Conservation (phyloP, 1,139 yeast species). For the Citeromyces hawaiiensis region DNA sequence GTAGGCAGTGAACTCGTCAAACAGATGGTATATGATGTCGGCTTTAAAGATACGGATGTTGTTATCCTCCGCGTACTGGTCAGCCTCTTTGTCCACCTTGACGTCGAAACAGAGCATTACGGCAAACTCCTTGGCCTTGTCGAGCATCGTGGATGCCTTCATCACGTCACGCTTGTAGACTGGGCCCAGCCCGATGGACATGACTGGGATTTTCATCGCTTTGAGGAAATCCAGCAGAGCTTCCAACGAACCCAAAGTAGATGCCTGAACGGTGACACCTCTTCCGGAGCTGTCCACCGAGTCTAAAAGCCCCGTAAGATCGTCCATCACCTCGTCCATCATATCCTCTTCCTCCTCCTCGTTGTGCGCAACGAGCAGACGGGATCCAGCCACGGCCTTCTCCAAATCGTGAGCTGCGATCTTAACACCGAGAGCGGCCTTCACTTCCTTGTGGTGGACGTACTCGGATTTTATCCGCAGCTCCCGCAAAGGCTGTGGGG, state of each 20-base stretch:
- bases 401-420: slow-evolving; percentile 96
- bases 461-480: slow-evolving; percentile 91
- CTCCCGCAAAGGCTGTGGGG: slow-evolving; percentile 97
- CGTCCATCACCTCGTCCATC: slow-evolving; percentile 99
- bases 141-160: slow-evolving; percentile 95
- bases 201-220: slow-evolving; percentile 97
- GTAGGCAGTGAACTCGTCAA: slow-evolving; percentile 88
- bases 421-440: slow-evolving; percentile 98
- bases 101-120: slow-evolving; percentile 98
- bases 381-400: slow-evolving; percentile 98
- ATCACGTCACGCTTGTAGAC: slow-evolving; percentile 95
- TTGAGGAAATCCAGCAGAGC: slow-evolving; percentile 93
- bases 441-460: slow-evolving; percentile 91
- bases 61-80: slow-evolving; percentile 91
- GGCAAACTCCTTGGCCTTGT: slow-evolving; percentile 89
- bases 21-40: slow-evolving; percentile 90
- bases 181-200: slow-evolving; percentile 97
- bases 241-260: slow-evolving; percentile 94
- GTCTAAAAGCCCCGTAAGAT: slow-evolving; percentile 85
- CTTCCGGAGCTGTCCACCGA: slow-evolving; percentile 88
- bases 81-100: slow-evolving; percentile 94
- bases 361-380: slow-evolving; percentile 88
- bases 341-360: slow-evolving; percentile 96
- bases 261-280: slow-evolving; percentile 98
- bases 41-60: slow-evolving; percentile 89